Percentiles rank a stretch among this genome's conserved stretches.
phyloP scores from a whole-genome alignment of 805 yeast genomes.

The Metschnikowia noctiluminum region DNA sequence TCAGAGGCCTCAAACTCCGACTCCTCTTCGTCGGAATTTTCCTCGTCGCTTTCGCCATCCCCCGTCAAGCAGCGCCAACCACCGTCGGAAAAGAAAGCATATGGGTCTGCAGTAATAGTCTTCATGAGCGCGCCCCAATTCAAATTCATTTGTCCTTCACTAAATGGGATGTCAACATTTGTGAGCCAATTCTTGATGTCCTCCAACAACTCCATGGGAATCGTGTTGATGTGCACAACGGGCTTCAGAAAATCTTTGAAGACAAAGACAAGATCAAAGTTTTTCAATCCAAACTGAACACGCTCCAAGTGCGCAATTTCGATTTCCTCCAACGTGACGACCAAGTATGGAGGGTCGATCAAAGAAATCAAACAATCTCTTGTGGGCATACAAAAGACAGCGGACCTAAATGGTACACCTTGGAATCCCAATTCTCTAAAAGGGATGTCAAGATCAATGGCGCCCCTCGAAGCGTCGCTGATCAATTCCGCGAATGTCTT shows the following conservation, averaged over 20 bases:
- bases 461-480: slow-evolving; percentile 81
- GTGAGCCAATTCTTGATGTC: slow-evolving; percentile 95
- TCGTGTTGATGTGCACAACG: slow-evolving; percentile 89
- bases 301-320: slow-evolving; percentile 95
- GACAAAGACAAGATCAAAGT: slow-evolving; percentile 94
- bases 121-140: slow-evolving; percentile 96
- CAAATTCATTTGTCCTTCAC: slow-evolving; percentile 93
- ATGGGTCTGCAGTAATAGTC: slow-evolving; percentile 87
- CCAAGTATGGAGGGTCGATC: slow-evolving; percentile 92
- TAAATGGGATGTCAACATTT: slow-evolving; percentile 94
- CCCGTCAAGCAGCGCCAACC: slow-evolving; percentile 96
- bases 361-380: slow-evolving; percentile 94
- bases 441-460: slow-evolving; percentile 87
- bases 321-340: slow-evolving; percentile 84
- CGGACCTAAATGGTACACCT: slow-evolving; percentile 95
- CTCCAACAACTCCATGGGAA: slow-evolving; percentile 88
- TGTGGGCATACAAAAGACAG: slow-evolving; percentile 93
- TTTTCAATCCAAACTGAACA: slow-evolving; percentile 94
- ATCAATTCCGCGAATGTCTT: slow-evolving; percentile 84
- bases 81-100: slow-evolving; percentile 87
- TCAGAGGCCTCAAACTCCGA: slow-evolving; percentile 65
- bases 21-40: slow-evolving; percentile 65
- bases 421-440: slow-evolving; percentile 94
- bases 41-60: slow-evolving; percentile 70
- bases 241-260: slow-evolving; percentile 87